Conservation (phyloP, 73 alveolate species). For the Vitrella brassicaformis region DNA sequence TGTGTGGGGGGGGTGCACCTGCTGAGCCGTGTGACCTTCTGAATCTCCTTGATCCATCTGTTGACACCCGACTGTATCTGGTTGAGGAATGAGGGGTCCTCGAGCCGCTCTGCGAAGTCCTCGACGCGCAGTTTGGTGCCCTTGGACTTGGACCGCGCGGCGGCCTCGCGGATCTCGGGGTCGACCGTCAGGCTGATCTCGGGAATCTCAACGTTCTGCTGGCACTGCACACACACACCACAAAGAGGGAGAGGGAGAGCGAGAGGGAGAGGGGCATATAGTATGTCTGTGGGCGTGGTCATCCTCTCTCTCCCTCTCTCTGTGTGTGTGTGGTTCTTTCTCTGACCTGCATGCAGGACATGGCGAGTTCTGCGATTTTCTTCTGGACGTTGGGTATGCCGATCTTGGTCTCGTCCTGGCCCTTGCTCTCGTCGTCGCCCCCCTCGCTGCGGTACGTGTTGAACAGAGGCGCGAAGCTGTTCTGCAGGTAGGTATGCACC, state of each 20-base stretch:
- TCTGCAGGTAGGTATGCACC: slow-evolving; percentile 18
- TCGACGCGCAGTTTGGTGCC: slow-evolving; percentile 46
- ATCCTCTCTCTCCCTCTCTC: neutral
- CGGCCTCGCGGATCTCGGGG: slow-evolving; percentile 40
- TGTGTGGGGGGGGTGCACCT: too few relatives aligned
- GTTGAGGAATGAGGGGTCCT: slow-evolving; percentile 42
- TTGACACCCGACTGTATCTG: slow-evolving; percentile 53
- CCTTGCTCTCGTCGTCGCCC: slow-evolving; percentile 19
- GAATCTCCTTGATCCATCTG: slow-evolving; percentile 72
- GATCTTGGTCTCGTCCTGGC: neutral
- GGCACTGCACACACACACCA: slow-evolving; percentile 34
- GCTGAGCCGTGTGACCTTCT: slow-evolving; percentile 44
- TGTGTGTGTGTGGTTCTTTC: neutral
- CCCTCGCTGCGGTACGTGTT: slow-evolving; percentile 13
- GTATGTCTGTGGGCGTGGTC: neutral
- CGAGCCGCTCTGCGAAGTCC: slow-evolving; percentile 46
- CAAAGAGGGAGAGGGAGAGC: neutral
- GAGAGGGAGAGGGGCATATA: too few relatives aligned
- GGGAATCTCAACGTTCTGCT: slow-evolving; percentile 53
- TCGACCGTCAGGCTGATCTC: slow-evolving; percentile 50
- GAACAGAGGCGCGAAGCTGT: slow-evolving; percentile 17
- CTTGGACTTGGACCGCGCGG: slow-evolving; percentile 32
- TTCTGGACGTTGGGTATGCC: slow-evolving; percentile 25
- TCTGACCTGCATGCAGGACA: slow-evolving; percentile 9
- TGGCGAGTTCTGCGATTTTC: slow-evolving; percentile 18